Evolutionary conservation across 768 basidiomycete species (phyloP).

Genomic region (Phaffia australis): DNA sequence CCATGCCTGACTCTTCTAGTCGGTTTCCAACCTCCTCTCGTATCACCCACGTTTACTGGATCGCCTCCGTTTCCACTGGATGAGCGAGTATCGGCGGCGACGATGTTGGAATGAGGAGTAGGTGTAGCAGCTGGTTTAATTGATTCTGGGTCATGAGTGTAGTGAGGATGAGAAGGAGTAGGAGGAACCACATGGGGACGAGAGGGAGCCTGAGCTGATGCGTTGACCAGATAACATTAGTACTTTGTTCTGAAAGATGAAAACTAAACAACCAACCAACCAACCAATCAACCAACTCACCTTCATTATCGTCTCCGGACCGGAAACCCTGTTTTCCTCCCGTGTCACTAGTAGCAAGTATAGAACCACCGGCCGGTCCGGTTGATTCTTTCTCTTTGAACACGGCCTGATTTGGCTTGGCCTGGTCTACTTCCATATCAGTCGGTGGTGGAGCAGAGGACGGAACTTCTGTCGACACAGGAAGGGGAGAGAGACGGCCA

Average conservation of each 20-base stretch:
- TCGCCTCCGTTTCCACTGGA: background rate
- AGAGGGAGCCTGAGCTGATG: too few relatives aligned
- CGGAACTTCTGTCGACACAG: background rate
- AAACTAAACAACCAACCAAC: too few relatives aligned
- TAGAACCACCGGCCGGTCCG: too few relatives aligned
- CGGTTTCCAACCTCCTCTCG: background rate
- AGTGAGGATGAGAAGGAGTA: background rate
- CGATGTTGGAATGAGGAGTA: background rate
- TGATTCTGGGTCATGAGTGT: background rate
- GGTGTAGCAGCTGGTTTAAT: background rate
- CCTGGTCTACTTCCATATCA: background rate
- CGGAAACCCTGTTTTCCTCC: background rate
- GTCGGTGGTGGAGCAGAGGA: background rate
- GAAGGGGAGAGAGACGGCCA: background rate
- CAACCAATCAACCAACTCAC: too few relatives aligned
- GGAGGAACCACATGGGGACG: background rate
- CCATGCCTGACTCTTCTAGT: conserved; percentile 2
- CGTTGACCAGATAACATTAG: too few relatives aligned
- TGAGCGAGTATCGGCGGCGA: too few relatives aligned
- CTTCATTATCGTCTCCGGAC: background rate
- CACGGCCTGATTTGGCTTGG: too few relatives aligned
- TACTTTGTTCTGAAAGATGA: too few relatives aligned
- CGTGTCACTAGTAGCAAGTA: background rate
- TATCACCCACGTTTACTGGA: background rate
- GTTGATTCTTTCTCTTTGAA: too few relatives aligned